These are phyloP conservation scores for Neoscytalidium dimidiatum DNA, from an alignment of 2,329 filamentous ascomycete genomes.

Conservation along the genomic window DNA sequence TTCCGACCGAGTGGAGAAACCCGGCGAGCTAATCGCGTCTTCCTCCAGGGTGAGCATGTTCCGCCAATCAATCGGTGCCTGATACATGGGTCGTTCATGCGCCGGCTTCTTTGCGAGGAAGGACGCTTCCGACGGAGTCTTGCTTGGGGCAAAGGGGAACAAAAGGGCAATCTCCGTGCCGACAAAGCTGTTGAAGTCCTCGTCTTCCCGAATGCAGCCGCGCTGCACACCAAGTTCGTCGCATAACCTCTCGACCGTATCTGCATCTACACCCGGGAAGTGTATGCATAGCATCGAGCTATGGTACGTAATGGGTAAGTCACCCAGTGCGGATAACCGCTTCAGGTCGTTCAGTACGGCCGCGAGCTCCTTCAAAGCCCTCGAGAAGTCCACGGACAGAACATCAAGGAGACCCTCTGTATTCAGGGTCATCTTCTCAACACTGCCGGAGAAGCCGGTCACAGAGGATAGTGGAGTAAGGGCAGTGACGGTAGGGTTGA, in stretches of 20 bases:
- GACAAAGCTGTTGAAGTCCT: conserved; percentile 67
- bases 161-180: conserved; percentile 74
- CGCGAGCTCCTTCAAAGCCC: conserved; percentile 80
- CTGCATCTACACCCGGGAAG: conserved; percentile 86
- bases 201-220: conserved; percentile 78
- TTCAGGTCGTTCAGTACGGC: conserved; percentile 80
- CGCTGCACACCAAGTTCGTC: conserved; percentile 82
- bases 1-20: conserved; percentile 43
- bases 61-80: conserved; percentile 56
- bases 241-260: conserved; percentile 79
- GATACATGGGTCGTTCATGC: conserved; percentile 33
- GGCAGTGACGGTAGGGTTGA: conserved; percentile 88
- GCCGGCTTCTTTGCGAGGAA: conserved; percentile 45
- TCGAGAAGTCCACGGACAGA: conserved; percentile 84
- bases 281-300: conserved; percentile 72
- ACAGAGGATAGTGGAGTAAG: conserved; percentile 70
- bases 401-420: conserved; percentile 81
- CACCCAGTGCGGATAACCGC: conserved; percentile 73
- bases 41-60: conserved; percentile 55
- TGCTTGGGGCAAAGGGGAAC: conserved; percentile 81
- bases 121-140: conserved; percentile 48
- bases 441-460: conserved; percentile 48
- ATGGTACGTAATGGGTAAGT: conserved; percentile 77
- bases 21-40: conserved; percentile 25
- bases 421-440: conserved; percentile 65